phyloP scores from a whole-genome alignment of 306 rosid genomes.

The Inga leiocalycina region DNA sequence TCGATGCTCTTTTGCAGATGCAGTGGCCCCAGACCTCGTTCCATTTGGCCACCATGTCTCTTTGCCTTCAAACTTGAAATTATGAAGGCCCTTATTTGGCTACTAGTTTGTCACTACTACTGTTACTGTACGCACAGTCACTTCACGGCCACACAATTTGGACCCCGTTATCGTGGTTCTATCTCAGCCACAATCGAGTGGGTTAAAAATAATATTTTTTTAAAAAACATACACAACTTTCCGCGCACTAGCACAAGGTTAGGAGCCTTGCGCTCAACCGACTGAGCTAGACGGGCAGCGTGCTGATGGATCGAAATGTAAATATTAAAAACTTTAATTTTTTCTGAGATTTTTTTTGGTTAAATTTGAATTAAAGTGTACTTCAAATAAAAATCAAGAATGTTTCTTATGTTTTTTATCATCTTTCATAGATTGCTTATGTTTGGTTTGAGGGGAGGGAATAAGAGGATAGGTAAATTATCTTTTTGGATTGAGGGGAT shows the following conservation, averaged over 20 bases:
- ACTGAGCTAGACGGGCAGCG: slow-evolving; percentile 13
- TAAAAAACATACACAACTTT: not conserved
- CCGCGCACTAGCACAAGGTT: slow-evolving; percentile 12
- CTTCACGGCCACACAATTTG: slow-evolving; percentile 8
- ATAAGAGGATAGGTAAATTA: too few relatives aligned
- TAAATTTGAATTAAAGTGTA: too few relatives aligned
- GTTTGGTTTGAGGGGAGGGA: too few relatives aligned
- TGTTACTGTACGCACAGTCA: not conserved
- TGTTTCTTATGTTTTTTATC: too few relatives aligned
- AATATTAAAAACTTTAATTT: too few relatives aligned
- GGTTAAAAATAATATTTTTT: not conserved
- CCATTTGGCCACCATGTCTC: not conserved
- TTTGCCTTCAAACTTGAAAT: not conserved
- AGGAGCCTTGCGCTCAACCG: slow-evolving; percentile 17
- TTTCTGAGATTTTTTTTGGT: too few relatives aligned
- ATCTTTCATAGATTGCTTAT: not conserved
- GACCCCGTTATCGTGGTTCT: not conserved
- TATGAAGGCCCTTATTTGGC: not conserved
- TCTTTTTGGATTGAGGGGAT: too few relatives aligned
- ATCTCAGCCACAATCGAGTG: not conserved
- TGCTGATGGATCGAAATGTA: too few relatives aligned
- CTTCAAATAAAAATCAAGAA: too few relatives aligned
- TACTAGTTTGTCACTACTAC: not conserved
- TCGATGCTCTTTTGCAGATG: not conserved
- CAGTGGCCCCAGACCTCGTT: not conserved